phyloP scores from a whole-genome alignment of 1,284 basidiomycete species.

The Hortiboletus rubellus region DNA sequence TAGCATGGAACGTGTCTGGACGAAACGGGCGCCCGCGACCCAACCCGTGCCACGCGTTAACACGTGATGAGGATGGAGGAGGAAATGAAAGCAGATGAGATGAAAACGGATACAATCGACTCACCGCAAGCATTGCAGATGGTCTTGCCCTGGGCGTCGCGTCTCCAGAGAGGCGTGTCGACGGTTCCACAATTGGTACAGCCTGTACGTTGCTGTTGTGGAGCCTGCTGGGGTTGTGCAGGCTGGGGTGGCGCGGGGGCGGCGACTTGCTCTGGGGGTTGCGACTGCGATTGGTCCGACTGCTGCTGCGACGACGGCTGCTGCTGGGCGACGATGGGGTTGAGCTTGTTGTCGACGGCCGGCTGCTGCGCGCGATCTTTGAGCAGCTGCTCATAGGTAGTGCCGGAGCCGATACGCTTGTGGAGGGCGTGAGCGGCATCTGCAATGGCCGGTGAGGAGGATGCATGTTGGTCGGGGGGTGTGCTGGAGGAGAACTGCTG shows the following conservation, averaged over 20 bases:
- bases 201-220: slow-evolving; percentile 37
- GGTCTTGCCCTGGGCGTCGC: slow-evolving; percentile 75
- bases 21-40: slow-evolving; percentile 34
- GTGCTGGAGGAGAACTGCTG: slow-evolving; percentile 36
- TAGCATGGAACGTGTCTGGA: slow-evolving; percentile 31
- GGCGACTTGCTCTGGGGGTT: slow-evolving; percentile 17
- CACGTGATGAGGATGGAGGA: slow-evolving; percentile 33
- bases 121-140: slow-evolving; percentile 88
- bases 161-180: slow-evolving; percentile 79
- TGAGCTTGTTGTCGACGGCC: slow-evolving; percentile 13
- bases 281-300: slow-evolving; percentile 17
- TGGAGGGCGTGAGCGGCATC: slow-evolving; percentile 30
- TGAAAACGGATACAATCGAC: slow-evolving; percentile 40
- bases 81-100: slow-evolving; percentile 34
- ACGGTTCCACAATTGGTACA: slow-evolving; percentile 74
- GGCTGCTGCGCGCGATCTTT: slow-evolving; percentile 31
- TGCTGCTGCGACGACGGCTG: slow-evolving; percentile 14
- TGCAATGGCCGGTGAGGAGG: slow-evolving; percentile 10
- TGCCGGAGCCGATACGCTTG: slow-evolving; percentile 27
- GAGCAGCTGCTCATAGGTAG: slow-evolving; percentile 34
- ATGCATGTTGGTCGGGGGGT: slow-evolving; percentile 27
- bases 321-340: slow-evolving; percentile 18
- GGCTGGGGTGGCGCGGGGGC: slow-evolving; percentile 24
- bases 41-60: slow-evolving; percentile 27
- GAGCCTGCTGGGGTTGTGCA: slow-evolving; percentile 24